Conservation (phyloP, 2,329 filamentous ascomycete species). For the Botrytis medusae region DNA sequence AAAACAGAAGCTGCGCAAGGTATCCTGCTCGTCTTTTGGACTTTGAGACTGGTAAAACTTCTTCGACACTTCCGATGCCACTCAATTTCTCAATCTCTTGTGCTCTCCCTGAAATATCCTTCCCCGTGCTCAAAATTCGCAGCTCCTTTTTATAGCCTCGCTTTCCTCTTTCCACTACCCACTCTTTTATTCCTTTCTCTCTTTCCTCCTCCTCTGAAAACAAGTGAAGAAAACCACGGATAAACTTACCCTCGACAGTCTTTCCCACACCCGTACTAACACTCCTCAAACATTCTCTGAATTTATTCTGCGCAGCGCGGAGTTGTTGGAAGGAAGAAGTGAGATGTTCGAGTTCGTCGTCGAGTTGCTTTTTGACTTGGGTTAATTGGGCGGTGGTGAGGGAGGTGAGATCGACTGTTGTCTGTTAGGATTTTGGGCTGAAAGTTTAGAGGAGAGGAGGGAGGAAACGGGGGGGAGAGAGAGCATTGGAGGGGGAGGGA, state of each 20-base stretch:
- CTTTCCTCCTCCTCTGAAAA: not conserved
- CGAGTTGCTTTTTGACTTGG: constrained; percentile 92
- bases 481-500: not conserved
- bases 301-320: constrained; percentile 85
- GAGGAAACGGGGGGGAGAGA: too few relatives aligned
- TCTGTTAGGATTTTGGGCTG: not conserved
- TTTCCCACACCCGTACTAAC: constrained; percentile 60
- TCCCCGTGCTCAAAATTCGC: not conserved
- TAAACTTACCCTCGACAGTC: constrained; percentile 40
- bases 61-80: not conserved
- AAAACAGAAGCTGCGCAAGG: not conserved
- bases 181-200: not conserved
- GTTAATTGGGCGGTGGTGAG: constrained; percentile 84
- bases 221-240: not conserved
- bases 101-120: not conserved
- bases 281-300: constrained; percentile 82
- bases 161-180: not conserved
- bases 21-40: not conserved
- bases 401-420: constrained; percentile 64
- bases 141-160: not conserved
- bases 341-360: constrained; percentile 93
- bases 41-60: not conserved
- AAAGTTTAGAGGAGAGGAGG: not conserved
- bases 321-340: constrained; percentile 87
- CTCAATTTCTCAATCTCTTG: not conserved